These are phyloP conservation scores for Podospora sp. DNA, from an alignment of 495 filamentous ascomycete species.

Conservation along the genomic window DNA sequence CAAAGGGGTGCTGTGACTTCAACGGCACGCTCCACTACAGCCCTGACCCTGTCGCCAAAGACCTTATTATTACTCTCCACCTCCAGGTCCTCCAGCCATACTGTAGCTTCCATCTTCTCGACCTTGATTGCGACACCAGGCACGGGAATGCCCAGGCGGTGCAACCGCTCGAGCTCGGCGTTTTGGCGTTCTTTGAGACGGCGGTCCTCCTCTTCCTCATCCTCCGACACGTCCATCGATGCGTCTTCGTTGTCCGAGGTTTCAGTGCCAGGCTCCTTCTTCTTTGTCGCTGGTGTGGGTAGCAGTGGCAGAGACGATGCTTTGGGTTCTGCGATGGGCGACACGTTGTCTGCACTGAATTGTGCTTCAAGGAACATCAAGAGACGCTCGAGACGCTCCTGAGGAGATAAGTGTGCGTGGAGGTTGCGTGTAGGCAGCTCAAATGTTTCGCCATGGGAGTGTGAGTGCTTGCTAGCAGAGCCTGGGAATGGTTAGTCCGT, in stretches of 20 bases:
- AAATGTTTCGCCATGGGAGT: conserved; percentile 52
- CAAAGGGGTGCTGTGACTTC: conserved; percentile 82
- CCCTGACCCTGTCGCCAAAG: conserved; percentile 76
- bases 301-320: conserved; percentile 37
- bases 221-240: conserved; percentile 42
- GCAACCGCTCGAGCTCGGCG: conserved; percentile 66
- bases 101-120: conserved; percentile 81
- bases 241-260: conserved; percentile 34
- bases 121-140: conserved; percentile 86
- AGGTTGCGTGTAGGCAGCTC: conserved; percentile 60
- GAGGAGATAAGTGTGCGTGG: conserved; percentile 67
- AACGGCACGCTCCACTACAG: conserved; percentile 88
- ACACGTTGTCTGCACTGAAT: conserved; percentile 77
- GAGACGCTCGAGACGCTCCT: conserved; percentile 77
- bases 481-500: conserved; percentile 38
- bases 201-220: conserved; percentile 42
- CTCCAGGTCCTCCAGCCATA: conserved; percentile 89
- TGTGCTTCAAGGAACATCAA: conserved; percentile 97
- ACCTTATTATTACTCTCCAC: conserved; percentile 80
- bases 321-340: conserved; percentile 72
- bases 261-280: conserved; percentile 33
- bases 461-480: conserved; percentile 58
- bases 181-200: conserved; percentile 45
- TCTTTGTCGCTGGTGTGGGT: conserved; percentile 29
- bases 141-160: conserved; percentile 79